Evolutionary conservation across 345 rosid species (phyloP), one percentile per base, ranked within the genome.

Genomic region (Moringa oleifera): DNA sequence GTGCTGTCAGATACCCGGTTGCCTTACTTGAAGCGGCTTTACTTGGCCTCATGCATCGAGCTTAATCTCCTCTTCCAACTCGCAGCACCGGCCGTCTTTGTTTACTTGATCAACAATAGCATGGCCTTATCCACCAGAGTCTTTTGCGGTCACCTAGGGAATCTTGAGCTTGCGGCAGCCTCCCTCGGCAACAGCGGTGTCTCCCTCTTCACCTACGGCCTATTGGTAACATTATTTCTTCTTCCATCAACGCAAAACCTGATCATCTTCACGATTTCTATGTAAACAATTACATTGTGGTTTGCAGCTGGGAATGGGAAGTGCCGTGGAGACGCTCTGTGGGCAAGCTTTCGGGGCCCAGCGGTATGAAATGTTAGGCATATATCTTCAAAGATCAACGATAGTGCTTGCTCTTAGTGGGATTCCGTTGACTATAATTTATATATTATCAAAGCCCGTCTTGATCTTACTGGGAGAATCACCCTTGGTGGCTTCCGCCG

Each of bases 261-360:
- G 11, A 5, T 4, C 37, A 33, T 33, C 5, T 33, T 4, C 37
- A 33, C 37, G 11, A 5, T n/a, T n/a, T 33, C n/a, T 11, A 11
- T 33, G 11, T 33, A 33, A 5, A 33, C 11, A 33, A 4, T 4
- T 33, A 4, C 11, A 33, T 11, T 33, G 37, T 33, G 37, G n/a
- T n/a, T n/a, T 62, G 59, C 67, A 86, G 89, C 63, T 86, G 15
- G 93, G 93, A 9, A 82, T 87, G 98, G 98, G 98, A 52, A 91
- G 98, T 53, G 98, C 98, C 0, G 96, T 87, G n/a, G 96, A 89
- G 63, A 91, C 98, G 0, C 76, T 91, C 6, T 89, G 98, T 20
- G 96, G 96, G 16, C 98, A 91, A 79, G 96, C 96, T 0, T 83
- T 79, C 33, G 98, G 98, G 0, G 95, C 89, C 3, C 68, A 70